These are phyloP conservation scores for Stereum hirsutum DNA, from an alignment of 1,284 basidiomycete species.

Conservation along the genomic window DNA sequence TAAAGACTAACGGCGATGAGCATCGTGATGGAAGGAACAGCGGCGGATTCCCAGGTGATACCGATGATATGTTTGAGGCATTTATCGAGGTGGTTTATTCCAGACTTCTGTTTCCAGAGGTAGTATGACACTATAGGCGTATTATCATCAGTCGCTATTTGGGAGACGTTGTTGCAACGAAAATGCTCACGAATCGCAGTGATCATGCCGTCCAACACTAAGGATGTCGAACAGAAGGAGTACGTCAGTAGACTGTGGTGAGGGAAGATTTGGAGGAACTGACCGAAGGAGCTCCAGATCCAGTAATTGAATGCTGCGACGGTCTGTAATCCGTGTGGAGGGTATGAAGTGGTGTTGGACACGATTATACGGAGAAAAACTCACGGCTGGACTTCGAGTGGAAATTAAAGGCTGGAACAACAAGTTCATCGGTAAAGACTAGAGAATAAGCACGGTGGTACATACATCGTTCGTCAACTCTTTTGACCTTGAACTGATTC, in stretches of 20 bases:
- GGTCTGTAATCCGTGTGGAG: constrained; percentile 24
- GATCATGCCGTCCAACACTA: constrained; percentile 31
- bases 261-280: constrained; percentile 3
- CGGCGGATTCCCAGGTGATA: constrained; percentile 39
- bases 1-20: constrained; percentile 31
- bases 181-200: constrained; percentile 29
- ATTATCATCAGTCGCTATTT: not conserved
- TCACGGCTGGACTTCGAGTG: constrained; percentile 15
- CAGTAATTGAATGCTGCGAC: constrained; percentile 32
- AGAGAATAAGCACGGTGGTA: not conserved
- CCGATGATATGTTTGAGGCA: constrained; percentile 32
- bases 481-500: constrained; percentile 8
- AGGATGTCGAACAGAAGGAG: not conserved
- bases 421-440: not conserved
- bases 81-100: constrained; percentile 30
- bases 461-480: constrained; percentile 16
- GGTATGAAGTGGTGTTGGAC: not conserved
- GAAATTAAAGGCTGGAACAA: constrained; percentile 17
- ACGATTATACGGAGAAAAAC: not conserved
- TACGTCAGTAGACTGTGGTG: not conserved
- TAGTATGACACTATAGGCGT: constrained; percentile 26
- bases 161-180: not conserved
- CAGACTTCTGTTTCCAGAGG: constrained; percentile 35
- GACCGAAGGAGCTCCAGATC: constrained; percentile 31
- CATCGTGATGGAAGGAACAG: constrained; percentile 34